Evolutionary conservation across 257 asterid species (phyloP).

Genomic region (Petunia axillaris): DNA sequence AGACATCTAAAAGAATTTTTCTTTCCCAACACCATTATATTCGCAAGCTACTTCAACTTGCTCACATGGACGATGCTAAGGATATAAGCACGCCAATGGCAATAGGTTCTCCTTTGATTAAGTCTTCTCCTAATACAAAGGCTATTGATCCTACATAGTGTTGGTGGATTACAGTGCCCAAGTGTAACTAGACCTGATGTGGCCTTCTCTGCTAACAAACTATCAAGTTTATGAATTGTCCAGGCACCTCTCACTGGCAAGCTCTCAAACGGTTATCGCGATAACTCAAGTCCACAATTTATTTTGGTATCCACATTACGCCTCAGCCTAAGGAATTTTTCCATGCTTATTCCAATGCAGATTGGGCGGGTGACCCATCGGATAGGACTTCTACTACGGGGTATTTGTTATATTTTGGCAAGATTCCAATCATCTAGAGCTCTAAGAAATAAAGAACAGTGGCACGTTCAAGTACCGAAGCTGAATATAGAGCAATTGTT

Average conservation of each 20-base stretch:
- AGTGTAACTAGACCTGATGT: background rate
- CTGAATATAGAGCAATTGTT: too few relatives aligned
- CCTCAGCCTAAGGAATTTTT: too few relatives aligned
- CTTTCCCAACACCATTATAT: background rate
- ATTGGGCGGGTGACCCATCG: too few relatives aligned
- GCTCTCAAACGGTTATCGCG: too few relatives aligned
- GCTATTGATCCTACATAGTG: background rate
- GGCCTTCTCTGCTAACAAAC: background rate
- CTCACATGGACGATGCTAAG: background rate
- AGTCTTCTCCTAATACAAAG: background rate
- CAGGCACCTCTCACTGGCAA: background rate
- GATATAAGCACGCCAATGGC: background rate
- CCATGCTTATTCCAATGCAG: too few relatives aligned
- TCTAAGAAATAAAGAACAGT: background rate
- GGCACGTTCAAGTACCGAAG: background rate
- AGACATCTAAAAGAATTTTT: background rate
- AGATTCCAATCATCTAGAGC: background rate
- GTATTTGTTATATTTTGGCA: background rate
- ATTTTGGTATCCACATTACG: too few relatives aligned
- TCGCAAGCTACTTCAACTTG: background rate
- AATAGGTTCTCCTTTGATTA: background rate
- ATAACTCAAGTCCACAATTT: too few relatives aligned
- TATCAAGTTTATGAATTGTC: background rate
- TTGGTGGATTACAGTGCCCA: background rate
- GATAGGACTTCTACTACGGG: background rate